Percentiles rank a stretch among this genome's conserved stretches.
Evolutionary conservation across 306 rosid species (phyloP).

Genomic region (Sechiopsis laciniata): DNA sequence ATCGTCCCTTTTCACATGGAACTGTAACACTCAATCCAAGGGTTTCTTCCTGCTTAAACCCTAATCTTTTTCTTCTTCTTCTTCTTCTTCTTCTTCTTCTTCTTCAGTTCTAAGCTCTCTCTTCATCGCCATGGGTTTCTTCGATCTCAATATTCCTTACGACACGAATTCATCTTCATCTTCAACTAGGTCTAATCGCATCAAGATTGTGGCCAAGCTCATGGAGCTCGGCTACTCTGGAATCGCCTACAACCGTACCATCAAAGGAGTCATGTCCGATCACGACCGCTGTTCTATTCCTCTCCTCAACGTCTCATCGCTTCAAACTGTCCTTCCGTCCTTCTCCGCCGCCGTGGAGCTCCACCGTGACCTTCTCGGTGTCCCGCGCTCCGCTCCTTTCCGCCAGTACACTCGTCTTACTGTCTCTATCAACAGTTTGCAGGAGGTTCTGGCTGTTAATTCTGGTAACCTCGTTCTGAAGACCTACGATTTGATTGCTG

Average conservation of each 20-base stretch:
- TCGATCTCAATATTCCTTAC: constrained; percentile 73
- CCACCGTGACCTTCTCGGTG: constrained; percentile 62
- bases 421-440: constrained; percentile 37
- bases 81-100: background rate
- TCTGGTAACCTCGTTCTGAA: constrained; percentile 72
- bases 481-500: constrained; percentile 73
- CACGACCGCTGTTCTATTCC: constrained; percentile 66
- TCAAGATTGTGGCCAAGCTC: constrained; percentile 51
- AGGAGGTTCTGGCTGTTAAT: constrained; percentile 53
- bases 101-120: background rate
- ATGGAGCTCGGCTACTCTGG: constrained; percentile 88
- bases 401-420: constrained; percentile 90
- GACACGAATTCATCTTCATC: constrained; percentile 29
- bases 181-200: constrained; percentile 41
- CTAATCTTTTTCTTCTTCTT: background rate
- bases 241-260: constrained; percentile 72
- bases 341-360: constrained; percentile 55
- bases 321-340: constrained; percentile 57
- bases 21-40: background rate
- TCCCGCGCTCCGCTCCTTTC: constrained; percentile 56
- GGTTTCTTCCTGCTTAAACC: constrained; percentile 10
- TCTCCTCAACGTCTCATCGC: constrained; percentile 50
- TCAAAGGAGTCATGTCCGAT: constrained; percentile 85
- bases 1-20: too few relatives aligned
- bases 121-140: constrained; percentile 53